Evolutionary conservation across 2,329 filamentous ascomycete genomes (phyloP), one percentile per base, ranked within the genome.

Genomic region (Pseudocercospora fuligena): DNA sequence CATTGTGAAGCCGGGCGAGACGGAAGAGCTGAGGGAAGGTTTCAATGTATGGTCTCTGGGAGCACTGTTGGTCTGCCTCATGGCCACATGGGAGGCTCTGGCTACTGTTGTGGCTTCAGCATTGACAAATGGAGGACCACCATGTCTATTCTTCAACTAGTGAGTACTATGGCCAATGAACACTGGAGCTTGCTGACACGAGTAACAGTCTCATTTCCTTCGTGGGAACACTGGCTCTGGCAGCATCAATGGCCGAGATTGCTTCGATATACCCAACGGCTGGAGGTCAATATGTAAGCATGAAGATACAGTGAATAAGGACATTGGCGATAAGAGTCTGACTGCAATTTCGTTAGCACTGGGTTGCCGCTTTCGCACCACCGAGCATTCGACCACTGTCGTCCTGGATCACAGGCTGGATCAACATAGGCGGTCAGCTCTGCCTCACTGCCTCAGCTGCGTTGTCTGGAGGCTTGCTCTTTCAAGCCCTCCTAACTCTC

Each of bases 61-160:
- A 14, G 77, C 78, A 3, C 73, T 85, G 5, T 81, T 82, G 54
- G 73, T 84, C 7, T 84, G 82, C 54, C 74, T 85, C 53, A 85
- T 85, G 82, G 83, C 80, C 43, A 85, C 83, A 9, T 85, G 83
- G 83, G 83, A 85, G 63, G 83, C 83, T 0, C 72, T 84, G 2
- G 80, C 81, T 0, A 80, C 80, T 1, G 83, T 85, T 4, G 77
- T 85, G 11, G 78, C 81, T 2, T 77, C 78, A 3, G 83, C 82
- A 1, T 68, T 85, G 31, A 77, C 77, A 1, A 82, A 78, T 51
- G 83, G 83, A 0, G 82, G 83, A 33, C 80, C 83, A 0, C 81
- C 81, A 1, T 83, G 81, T 66, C 71, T 83, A 0, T 82, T 84
- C 54, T 83, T 81, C 66, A 82, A 82, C 64, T 78, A 80, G 80